A percentile compares a stretch with the other conserved stretches of the same genome.
These are phyloP conservation scores for Hippophae gyantsensis DNA, from an alignment of 306 rosid species.

Conservation along the genomic window DNA sequence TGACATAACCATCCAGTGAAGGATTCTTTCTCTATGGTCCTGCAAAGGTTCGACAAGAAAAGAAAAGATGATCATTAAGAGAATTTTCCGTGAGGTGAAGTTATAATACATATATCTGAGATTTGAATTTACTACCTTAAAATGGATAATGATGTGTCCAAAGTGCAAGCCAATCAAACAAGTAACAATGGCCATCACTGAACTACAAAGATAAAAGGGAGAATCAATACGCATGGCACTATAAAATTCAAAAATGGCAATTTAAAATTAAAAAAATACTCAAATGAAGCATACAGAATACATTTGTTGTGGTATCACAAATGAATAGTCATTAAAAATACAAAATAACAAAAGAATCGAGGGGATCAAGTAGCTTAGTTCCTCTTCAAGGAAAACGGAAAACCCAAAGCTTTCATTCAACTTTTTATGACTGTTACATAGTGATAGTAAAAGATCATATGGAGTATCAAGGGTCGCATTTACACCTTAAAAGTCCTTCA, in stretches of 20 bases:
- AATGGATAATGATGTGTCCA: conserved; percentile 84
- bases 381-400: too few relatives aligned
- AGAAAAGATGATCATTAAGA: background rate
- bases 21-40: conserved; percentile 70
- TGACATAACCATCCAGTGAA: conserved; percentile 69
- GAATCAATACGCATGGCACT: conserved; percentile 9
- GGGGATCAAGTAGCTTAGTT: background rate
- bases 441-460: background rate
- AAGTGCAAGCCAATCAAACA: conserved; percentile 90
- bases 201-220: conserved; percentile 28
- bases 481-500: conserved; percentile 82
- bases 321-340: too few relatives aligned
- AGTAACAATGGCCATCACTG: conserved; percentile 87
- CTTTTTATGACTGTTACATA: background rate
- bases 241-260: background rate
- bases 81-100: background rate
- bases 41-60: conserved; percentile 21
- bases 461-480: background rate
- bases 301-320: too few relatives aligned
- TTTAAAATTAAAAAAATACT: background rate
- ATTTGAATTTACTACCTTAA: conserved; percentile 35
- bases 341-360: background rate
- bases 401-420: too few relatives aligned
- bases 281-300: background rate
- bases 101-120: background rate